phyloP scores from a whole-genome alignment of 2,329 filamentous ascomycete species.

The Daldinia sp. region DNA sequence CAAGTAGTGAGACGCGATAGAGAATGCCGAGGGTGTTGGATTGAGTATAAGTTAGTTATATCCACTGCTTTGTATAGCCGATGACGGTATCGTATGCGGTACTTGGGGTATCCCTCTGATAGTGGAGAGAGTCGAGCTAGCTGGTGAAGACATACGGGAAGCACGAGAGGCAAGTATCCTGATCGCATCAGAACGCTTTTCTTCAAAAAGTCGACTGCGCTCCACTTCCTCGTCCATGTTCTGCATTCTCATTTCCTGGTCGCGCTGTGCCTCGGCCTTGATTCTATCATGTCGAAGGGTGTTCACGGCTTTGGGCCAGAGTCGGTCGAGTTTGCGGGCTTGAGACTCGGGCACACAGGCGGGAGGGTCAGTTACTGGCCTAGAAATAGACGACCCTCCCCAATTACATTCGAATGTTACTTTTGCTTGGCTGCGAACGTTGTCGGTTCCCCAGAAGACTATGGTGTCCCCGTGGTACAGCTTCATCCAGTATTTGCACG shows the following conservation, averaged over 20 bases:
- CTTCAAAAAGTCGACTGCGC: constrained; percentile 60
- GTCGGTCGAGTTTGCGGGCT: constrained; percentile 58
- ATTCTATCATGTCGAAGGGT: constrained; percentile 54
- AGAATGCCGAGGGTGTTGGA: background rate
- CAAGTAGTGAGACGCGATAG: background rate
- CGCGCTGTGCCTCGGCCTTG: constrained; percentile 54
- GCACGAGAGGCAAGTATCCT: constrained; percentile 47
- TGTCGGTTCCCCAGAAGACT: constrained; percentile 69
- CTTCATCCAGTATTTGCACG: constrained; percentile 70
- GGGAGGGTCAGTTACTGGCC: constrained; percentile 49
- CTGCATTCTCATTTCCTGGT: constrained; percentile 54
- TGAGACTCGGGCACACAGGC: constrained; percentile 50
- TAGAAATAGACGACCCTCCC: constrained; percentile 60
- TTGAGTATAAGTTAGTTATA: background rate
- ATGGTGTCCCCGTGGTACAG: constrained; percentile 81
- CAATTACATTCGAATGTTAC: constrained; percentile 64
- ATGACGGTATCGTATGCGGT: constrained; percentile 6
- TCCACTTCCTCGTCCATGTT: constrained; percentile 57
- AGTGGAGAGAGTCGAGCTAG: constrained; percentile 21
- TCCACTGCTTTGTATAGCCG: constrained; percentile 11
- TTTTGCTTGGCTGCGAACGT: constrained; percentile 52
- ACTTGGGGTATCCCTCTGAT: constrained; percentile 20
- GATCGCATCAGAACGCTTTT: constrained; percentile 56
- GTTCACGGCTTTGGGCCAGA: constrained; percentile 56
- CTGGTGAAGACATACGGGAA: constrained; percentile 31